These are phyloP conservation scores for Suillus subalutaceus DNA, from an alignment of 768 basidiomycete species.

Conservation along the genomic window DNA sequence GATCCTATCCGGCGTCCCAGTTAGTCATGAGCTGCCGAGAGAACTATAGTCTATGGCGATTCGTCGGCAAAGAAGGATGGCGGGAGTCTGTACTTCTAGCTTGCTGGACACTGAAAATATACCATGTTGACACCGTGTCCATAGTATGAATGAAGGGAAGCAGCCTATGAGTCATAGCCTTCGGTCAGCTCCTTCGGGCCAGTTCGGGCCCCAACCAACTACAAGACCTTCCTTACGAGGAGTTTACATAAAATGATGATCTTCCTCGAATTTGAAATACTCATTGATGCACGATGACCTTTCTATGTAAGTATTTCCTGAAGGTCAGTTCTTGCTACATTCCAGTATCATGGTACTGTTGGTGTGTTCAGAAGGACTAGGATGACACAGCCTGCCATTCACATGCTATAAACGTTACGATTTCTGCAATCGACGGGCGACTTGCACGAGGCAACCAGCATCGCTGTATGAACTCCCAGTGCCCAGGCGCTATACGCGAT, in stretches of 20 bases:
- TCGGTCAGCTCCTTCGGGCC: background rate
- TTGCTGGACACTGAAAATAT: constrained; percentile 20
- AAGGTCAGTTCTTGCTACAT: background rate
- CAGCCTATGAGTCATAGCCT: no score
- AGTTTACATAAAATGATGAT: background rate
- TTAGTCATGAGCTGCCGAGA: constrained; percentile 23
- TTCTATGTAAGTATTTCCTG: background rate
- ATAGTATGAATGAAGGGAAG: background rate
- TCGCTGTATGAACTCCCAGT: constrained; percentile 1
- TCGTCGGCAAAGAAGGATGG: constrained; percentile 5
- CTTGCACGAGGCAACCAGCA: background rate
- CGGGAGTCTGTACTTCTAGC: constrained; percentile 21
- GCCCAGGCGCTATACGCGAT: background rate
- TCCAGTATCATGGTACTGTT: background rate
- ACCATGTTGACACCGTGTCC: constrained; percentile 15
- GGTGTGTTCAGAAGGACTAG: background rate
- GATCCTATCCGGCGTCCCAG: constrained; percentile 22
- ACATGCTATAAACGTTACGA: background rate
- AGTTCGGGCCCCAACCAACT: background rate
- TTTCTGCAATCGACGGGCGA: background rate
- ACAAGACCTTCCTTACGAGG: constrained; percentile 14
- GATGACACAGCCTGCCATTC: background rate
- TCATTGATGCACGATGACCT: background rate
- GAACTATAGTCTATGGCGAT: constrained; percentile 17
- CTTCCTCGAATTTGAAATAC: background rate